These are phyloP conservation scores for Pascua guehoae DNA, from an alignment of 1,284 basidiomycete genomes.

Conservation along the genomic window DNA sequence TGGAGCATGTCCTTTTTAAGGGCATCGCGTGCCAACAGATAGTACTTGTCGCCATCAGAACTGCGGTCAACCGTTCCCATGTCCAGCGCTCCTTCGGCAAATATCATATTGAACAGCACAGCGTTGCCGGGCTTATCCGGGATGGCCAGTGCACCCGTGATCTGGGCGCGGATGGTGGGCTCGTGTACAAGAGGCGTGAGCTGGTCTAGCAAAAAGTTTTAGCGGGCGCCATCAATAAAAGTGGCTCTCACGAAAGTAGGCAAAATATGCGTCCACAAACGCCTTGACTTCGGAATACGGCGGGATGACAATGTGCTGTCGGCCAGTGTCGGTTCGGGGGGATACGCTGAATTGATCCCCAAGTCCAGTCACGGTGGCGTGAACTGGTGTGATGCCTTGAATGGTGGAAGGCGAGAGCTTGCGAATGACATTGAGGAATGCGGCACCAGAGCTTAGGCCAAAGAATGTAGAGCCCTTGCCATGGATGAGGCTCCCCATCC, in stretches of 20 bases:
- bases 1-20: slow-evolving; percentile 20
- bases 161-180: slow-evolving; percentile 26
- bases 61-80: background rate
- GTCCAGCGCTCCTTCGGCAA: slow-evolving; percentile 32
- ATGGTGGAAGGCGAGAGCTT: no score
- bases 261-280: slow-evolving; percentile 21
- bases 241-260: slow-evolving; percentile 19
- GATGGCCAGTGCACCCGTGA: slow-evolving; percentile 25
- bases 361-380: no score
- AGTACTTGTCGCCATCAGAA: slow-evolving; percentile 20
- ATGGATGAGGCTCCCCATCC: no score
- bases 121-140: slow-evolving; percentile 11
- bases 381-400: no score
- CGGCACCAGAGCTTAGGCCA: no score
- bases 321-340: no score
- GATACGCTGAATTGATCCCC: no score
- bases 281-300: slow-evolving; percentile 13
- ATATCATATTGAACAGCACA: slow-evolving; percentile 28
- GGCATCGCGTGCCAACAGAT: slow-evolving; percentile 17
- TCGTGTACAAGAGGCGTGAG: slow-evolving; percentile 31
- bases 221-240: background rate
- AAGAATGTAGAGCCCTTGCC: no score
- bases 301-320: slow-evolving; percentile 3
- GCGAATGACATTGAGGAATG: no score
- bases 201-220: slow-evolving; percentile 3